Conservation (phyloP, 192 early-diverging fungal genomes). For the Gaertneriomyces sp. region DNA sequence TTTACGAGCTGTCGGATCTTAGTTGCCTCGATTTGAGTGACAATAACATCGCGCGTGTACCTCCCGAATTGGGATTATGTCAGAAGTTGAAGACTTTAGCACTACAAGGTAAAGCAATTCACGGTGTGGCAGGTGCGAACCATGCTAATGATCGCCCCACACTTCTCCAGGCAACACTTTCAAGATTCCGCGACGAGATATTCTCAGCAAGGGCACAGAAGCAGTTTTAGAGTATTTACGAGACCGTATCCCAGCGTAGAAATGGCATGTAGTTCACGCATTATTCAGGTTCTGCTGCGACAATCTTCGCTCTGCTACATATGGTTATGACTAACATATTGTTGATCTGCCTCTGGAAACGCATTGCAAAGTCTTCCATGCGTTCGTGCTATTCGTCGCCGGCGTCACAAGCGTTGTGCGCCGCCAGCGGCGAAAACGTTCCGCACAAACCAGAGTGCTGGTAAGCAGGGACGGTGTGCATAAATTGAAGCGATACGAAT, state of each 20-base stretch:
- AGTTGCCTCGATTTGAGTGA: constrained; percentile 29
- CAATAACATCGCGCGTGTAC: constrained; percentile 23
- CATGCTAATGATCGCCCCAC: neutral
- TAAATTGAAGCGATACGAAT: too few species aligned
- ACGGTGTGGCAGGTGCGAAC: constrained; percentile 1
- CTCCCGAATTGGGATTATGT: constrained; percentile 27
- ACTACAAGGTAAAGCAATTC: constrained; percentile 27
- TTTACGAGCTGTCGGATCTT: constrained; percentile 2
- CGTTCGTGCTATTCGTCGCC: too few species aligned
- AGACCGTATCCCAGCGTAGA: constrained; percentile 27
- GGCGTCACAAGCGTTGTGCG: too few species aligned
- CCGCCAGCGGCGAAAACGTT: too few species aligned
- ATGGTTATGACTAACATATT: too few species aligned
- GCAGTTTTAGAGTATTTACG: constrained; percentile 32
- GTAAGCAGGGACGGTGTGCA: too few species aligned
- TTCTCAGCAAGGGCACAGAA: neutral
- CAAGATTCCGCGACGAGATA: neutral
- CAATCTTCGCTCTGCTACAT: too few species aligned
- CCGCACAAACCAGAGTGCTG: too few species aligned
- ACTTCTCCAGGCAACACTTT: neutral
- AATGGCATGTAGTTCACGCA: neutral
- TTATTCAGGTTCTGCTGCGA: neutral
- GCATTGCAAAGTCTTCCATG: too few species aligned
- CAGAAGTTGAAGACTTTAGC: constrained; percentile 10
- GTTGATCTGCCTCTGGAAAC: too few species aligned